Evolutionary conservation across 2,329 filamentous ascomycete genomes (phyloP), one percentile per base, ranked within the genome.

Genomic region (Epichloe sibirici): DNA sequence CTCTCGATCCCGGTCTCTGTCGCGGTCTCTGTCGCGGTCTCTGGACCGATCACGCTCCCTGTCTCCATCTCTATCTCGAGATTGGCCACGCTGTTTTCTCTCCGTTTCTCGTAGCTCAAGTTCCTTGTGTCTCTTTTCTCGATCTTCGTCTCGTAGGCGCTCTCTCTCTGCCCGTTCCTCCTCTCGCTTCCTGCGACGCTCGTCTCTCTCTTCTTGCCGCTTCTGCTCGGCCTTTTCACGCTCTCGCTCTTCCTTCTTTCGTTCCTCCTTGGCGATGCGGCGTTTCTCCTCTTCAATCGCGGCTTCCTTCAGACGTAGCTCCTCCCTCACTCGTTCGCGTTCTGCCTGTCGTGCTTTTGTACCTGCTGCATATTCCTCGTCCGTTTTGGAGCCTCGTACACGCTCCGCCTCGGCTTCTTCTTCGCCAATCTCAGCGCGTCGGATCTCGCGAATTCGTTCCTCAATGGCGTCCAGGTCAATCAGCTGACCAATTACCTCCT

Each of bases 281-380:
- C 72, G 72, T 61, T 81, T 81, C 65, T 83, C 79, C 61, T 79
- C 82, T 52, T 83, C 76, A 37, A 80, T 77, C 51, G 79, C 77
- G 21, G 74, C 73, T 57, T 84, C 78, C 57, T 80, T 77, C 45
- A 73, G 74, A 50, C 77, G 73, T 17, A 83, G 69, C 58, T 83
- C 79, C 46, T 82, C 77, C 51, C 82, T 75, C 9, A 82, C 71
- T 37, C 75, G 75, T 56, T 83, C 80, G 11, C 86, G 78, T 51
- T 82, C 78, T 8, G 75, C 73, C 37, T 78, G 73, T 48, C 82
- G 79, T 6, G 71, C 72, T 9, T 79, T 76, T 2, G 83, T 83
- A 54, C 88, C 85, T 46, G 76, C 76, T 1, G 79, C 82, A 65
- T 90, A 91, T 48, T 85, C 82, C 52, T 83, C 79, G 58, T 91